Base-by-base conservation (phyloP, 2,329 filamentous ascomycete species). In the Xylaria sp. region DNA sequence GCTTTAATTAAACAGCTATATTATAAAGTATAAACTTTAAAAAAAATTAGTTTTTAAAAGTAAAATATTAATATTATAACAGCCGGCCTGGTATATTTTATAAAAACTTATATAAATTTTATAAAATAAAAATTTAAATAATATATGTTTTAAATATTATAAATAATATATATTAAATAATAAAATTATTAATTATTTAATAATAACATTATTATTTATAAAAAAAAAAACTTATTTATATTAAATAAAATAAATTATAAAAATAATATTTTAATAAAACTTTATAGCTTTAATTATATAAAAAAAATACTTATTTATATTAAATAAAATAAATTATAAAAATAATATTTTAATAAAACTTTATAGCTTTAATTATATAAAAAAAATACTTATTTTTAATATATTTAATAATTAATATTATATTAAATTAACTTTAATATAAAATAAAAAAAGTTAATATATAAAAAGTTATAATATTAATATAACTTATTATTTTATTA, bases 371-470 rank as follows among this genome's bases (percentile, higher is more conserved):
- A 44, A 23, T 13, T 31, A 3, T n/a, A n/a, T 44, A 58, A 58
- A 58, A 58, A 58, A 1, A 31, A 42, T 23, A 13, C 23, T n/a
- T 44, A 2, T 31, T 58, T 58, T n/a, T 58, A 58, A 17, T 28
- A 58, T 9, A 7, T 31, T 31, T 44, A 44, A 10, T 20, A 11
- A 10, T 13, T 5, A 31, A 58, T 44, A 58, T 58, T 58, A 58
- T 58, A 42, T 10, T 10, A n/a, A 26, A 20, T 58, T 44, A n/a
- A 6, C 10, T 58, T 58, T 17, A 17, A 31, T 2, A 58, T 7
- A 58, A 58, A 10, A 31, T 58, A 58, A 3, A n/a, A 58, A 44
- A 17, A 9, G 23, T 58, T 58, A 17, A 58, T 44, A 44, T 44
- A 58, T 28, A 58, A 28, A 31, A 28, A 11, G 4, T 58, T 58